A percentile compares a stretch with the other conserved stretches of the same genome.
Evolutionary conservation across 1,284 basidiomycete genomes (phyloP).

Genomic region (Meripilus lineatus): DNA sequence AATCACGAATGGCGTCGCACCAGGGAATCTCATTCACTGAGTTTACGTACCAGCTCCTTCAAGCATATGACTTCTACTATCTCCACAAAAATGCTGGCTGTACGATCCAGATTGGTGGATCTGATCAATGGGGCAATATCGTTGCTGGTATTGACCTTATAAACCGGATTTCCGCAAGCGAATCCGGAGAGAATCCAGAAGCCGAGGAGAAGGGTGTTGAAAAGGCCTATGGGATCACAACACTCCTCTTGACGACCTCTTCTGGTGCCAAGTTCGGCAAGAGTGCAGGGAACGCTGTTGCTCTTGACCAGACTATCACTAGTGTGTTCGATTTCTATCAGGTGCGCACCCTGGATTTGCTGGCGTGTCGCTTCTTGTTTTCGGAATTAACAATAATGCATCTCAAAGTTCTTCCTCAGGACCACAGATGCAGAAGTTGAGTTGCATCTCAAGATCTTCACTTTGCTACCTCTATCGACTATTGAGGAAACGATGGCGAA

Average conservation of each 20-base stretch:
- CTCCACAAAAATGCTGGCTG: constrained; percentile 70
- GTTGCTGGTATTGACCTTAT: constrained; percentile 90
- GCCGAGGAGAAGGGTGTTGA: constrained; percentile 27
- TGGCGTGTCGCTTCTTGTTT: not conserved
- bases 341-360: constrained; percentile 38
- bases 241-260: constrained; percentile 88
- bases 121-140: constrained; percentile 99
- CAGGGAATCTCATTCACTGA: constrained; percentile 95
- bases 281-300: constrained; percentile 93
- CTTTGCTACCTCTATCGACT: constrained; percentile 61
- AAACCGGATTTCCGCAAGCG: constrained; percentile 51
- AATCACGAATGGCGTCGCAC: constrained; percentile 72
- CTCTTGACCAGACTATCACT: constrained; percentile 76
- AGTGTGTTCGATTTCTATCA: constrained; percentile 91
- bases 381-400: not conserved
- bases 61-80: constrained; percentile 92
- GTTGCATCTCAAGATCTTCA: constrained; percentile 81
- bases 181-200: no score
- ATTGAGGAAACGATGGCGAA: constrained; percentile 55
- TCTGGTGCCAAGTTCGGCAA: constrained; percentile 97
- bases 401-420: constrained; percentile 80
- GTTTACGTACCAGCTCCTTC: constrained; percentile 95
- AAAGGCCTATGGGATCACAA: constrained; percentile 83
- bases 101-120: constrained; percentile 90
- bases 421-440: constrained; percentile 81